Evolutionary conservation across 1,284 basidiomycete genomes (phyloP).

Genomic region (Ceratobasidium sp.): DNA sequence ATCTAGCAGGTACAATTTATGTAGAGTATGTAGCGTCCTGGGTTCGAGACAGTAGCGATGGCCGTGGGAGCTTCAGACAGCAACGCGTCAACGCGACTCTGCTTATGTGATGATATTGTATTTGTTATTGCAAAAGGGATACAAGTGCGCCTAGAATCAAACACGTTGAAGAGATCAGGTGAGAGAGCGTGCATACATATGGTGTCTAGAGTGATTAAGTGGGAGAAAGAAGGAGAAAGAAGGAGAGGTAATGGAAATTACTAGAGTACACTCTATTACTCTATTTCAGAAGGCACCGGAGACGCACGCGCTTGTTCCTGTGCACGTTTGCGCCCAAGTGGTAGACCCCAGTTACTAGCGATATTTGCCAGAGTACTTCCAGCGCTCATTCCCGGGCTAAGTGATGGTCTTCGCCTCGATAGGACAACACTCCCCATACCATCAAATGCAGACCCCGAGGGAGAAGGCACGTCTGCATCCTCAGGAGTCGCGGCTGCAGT

Average conservation of each 20-base stretch:
- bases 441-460: conserved; percentile 39
- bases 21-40: too few relatives aligned
- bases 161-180: too few relatives aligned
- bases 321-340: conserved; percentile 29
- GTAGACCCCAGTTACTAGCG: conserved; percentile 65
- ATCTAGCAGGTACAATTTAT: too few relatives aligned
- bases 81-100: too few relatives aligned
- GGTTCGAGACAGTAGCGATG: too few relatives aligned
- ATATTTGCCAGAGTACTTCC: conserved; percentile 62
- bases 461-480: conserved; percentile 31
- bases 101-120: too few relatives aligned
- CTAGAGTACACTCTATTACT: conserved; percentile 8
- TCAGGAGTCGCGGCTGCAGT: conserved; percentile 25
- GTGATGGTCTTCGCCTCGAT: conserved; percentile 35
- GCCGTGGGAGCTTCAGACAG: too few relatives aligned
- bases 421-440: conserved; percentile 35
- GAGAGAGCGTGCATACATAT: conserved; percentile 7
- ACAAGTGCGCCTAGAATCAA: too few relatives aligned
- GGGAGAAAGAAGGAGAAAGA: not conserved
- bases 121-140: too few relatives aligned
- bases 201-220: not conserved
- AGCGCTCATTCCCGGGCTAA: conserved; percentile 36
- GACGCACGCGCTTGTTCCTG: conserved; percentile 17
- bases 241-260: conserved; percentile 2
- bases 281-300: conserved; percentile 34